phyloP scores from a whole-genome alignment of 257 asterid genomes.

The Vinca minor region DNA sequence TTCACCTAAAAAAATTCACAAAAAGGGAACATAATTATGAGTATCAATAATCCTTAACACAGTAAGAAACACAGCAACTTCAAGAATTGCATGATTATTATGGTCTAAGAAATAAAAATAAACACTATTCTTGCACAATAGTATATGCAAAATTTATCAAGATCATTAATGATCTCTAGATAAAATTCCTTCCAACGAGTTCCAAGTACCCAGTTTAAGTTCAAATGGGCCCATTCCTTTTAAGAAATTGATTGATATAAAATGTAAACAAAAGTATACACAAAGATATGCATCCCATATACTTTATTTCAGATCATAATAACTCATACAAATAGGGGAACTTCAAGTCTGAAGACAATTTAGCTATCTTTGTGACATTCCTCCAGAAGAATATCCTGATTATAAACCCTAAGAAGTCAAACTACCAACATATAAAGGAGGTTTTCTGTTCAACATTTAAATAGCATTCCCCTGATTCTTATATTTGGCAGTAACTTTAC shows the following conservation, averaged over 20 bases:
- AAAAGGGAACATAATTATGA: background rate
- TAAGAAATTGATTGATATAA: background rate
- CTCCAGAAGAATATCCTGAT: background rate
- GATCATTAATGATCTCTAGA: background rate
- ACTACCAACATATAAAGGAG: background rate
- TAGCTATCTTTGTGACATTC: background rate
- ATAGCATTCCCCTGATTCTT: background rate
- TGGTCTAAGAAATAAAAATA: background rate
- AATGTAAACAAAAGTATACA: too few relatives aligned
- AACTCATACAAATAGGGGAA: background rate
- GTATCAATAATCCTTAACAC: background rate
- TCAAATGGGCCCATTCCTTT: background rate
- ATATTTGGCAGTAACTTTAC: background rate
- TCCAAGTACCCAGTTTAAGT: constrained; percentile 1
- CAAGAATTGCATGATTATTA: background rate
- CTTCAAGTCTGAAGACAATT: background rate
- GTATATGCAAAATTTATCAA: background rate
- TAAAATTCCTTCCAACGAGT: background rate
- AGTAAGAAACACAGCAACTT: background rate
- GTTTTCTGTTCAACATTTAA: background rate
- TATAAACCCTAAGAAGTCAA: background rate
- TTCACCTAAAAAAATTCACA: background rate
- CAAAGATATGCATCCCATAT: background rate
- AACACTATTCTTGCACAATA: background rate
- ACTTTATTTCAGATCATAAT: background rate